Evolutionary conservation across 2,329 filamentous ascomycete species (phyloP).

Genomic region (Fusarium irregulare): DNA sequence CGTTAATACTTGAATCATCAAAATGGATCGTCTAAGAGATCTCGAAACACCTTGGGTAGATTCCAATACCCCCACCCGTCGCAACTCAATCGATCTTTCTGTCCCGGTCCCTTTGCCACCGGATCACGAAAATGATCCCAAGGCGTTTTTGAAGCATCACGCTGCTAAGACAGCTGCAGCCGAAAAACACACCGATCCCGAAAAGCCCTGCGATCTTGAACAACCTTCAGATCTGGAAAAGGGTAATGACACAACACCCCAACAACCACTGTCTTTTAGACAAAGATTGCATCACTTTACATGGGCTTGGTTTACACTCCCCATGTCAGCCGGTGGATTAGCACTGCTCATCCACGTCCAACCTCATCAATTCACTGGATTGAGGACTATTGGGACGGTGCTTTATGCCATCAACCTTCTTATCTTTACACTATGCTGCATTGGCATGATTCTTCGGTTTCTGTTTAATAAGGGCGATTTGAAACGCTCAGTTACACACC

Average conservation of each 20-base stretch:
- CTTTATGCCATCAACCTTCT: constrained; percentile 76
- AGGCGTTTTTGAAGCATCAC: constrained; percentile 21
- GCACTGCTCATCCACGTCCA: constrained; percentile 71
- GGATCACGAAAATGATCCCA: constrained; percentile 20
- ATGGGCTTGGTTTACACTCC: constrained; percentile 79
- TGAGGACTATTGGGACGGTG: constrained; percentile 71
- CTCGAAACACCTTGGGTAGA: constrained; percentile 41
- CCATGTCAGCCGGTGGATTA: constrained; percentile 80
- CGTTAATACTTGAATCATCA: constrained; percentile 2
- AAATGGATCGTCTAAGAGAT: constrained; percentile 38
- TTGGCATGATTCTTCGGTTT: constrained; percentile 70
- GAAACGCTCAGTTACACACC: constrained; percentile 67
- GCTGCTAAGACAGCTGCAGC: background rate
- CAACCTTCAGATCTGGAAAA: background rate
- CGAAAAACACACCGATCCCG: constrained; percentile 16
- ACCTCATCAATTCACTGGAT: constrained; percentile 72
- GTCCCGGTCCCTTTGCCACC: constrained; percentile 14
- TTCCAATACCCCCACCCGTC: constrained; percentile 43
- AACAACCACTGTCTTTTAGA: constrained; percentile 52
- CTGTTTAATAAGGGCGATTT: constrained; percentile 67
- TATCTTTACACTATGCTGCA: constrained; percentile 68
- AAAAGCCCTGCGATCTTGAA: background rate
- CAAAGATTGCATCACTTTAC: constrained; percentile 69
- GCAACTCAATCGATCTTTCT: constrained; percentile 36
- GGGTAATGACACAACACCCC: background rate